Conservation (phyloP, 768 basidiomycete genomes). For the Leccinum rimulosum region DNA sequence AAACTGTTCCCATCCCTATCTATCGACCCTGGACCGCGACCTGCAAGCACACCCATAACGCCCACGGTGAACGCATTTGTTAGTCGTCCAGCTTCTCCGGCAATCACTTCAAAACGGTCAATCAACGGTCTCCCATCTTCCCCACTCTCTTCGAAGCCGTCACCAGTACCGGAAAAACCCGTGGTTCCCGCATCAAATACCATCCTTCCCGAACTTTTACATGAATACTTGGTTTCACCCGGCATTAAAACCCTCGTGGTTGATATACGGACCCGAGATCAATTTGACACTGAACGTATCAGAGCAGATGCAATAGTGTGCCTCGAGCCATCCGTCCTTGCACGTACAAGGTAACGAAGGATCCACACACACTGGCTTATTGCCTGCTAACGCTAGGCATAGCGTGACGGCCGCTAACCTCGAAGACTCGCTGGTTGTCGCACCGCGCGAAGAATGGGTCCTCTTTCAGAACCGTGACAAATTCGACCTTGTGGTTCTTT, state of each 20-base stretch:
- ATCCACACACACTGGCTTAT: slow-evolving; percentile 3
- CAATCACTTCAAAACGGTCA: slow-evolving; percentile 43
- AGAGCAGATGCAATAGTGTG: slow-evolving; percentile 69
- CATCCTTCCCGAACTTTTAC: slow-evolving; percentile 57
- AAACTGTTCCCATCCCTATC: slow-evolving; percentile 42
- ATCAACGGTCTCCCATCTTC: slow-evolving; percentile 36
- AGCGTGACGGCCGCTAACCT: slow-evolving; percentile 68
- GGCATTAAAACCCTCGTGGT: slow-evolving; percentile 67
- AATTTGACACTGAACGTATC: slow-evolving; percentile 76
- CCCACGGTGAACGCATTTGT: slow-evolving; percentile 52
- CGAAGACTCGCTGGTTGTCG: slow-evolving; percentile 71
- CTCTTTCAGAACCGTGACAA: slow-evolving; percentile 85
- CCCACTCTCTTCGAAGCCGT: slow-evolving; percentile 31
- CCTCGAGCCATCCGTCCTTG: slow-evolving; percentile 77
- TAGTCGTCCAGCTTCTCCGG: slow-evolving; percentile 64
- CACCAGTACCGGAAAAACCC: slow-evolving; percentile 34
- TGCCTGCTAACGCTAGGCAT: slow-evolving; percentile 12
- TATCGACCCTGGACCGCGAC: slow-evolving; percentile 50
- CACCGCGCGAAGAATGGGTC: slow-evolving; percentile 64
- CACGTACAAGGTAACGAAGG: slow-evolving; percentile 58
- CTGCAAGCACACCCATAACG: slow-evolving; percentile 70
- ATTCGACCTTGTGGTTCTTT: slow-evolving; percentile 85
- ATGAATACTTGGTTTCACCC: slow-evolving; percentile 50
- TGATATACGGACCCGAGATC: slow-evolving; percentile 77
- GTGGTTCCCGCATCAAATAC: slow-evolving; percentile 60